A percentile compares a stretch with the other conserved stretches of the same genome.
These are phyloP conservation scores for Solanum hybrid DNA, from an alignment of 305 asterid species.

Conservation along the genomic window DNA sequence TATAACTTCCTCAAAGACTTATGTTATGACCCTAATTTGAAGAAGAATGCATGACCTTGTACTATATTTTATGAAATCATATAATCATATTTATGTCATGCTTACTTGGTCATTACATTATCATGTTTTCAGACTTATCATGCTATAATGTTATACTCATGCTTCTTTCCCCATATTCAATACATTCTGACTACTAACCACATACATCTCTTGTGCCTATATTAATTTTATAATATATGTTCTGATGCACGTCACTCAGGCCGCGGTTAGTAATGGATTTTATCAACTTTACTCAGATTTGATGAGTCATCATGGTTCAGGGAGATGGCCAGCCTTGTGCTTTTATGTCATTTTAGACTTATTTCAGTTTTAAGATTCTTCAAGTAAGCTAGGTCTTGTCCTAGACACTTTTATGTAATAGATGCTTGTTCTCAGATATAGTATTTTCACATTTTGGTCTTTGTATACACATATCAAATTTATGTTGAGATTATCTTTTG, in stretches of 20 bases:
- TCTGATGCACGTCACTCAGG: neutral
- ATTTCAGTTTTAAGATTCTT: neutral
- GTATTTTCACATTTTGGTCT: neutral
- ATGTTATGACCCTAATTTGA: neutral
- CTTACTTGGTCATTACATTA: neutral
- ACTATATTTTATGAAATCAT: neutral
- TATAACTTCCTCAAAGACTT: neutral
- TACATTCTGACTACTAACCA: neutral
- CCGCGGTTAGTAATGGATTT: neutral
- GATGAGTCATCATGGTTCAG: neutral
- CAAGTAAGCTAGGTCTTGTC: neutral
- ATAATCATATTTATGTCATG: neutral
- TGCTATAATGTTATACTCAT: neutral
- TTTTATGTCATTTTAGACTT: too few relatives aligned
- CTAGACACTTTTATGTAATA: neutral
- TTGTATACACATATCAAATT: neutral
- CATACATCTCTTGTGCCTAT: neutral
- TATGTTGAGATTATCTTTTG: neutral
- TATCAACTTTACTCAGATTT: neutral
- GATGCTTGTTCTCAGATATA: neutral
- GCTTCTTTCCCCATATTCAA: neutral
- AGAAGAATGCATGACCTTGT: neutral
- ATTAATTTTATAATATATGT: neutral
- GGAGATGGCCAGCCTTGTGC: neutral
- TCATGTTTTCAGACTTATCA: neutral